These are phyloP conservation scores for Acer saccharum DNA, from an alignment of 345 rosid species.

Conservation along the genomic window DNA sequence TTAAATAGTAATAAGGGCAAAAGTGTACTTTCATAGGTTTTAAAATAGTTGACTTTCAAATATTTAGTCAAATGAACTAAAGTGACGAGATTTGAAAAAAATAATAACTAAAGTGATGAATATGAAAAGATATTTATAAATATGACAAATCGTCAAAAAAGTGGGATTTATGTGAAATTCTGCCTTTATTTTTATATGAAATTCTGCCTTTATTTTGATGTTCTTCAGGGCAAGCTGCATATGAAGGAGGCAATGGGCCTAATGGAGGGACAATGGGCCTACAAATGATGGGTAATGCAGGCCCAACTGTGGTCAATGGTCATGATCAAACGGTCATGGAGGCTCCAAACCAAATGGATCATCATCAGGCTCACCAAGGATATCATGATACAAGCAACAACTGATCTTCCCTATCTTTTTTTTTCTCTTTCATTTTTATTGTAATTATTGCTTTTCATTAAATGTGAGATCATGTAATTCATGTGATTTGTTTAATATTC, in stretches of 20 bases:
- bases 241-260: not conserved
- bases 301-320: not conserved
- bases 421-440: not conserved
- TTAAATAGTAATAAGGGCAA: too few species aligned
- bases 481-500: not conserved
- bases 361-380: not conserved
- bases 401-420: not conserved
- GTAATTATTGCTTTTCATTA: not conserved
- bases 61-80: too few species aligned
- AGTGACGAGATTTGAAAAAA: too few species aligned
- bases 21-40: too few species aligned
- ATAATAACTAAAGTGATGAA: too few species aligned
- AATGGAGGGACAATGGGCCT: not conserved
- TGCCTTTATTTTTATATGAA: not conserved
- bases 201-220: conserved; percentile 5
- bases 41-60: too few species aligned
- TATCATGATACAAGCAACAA: not conserved
- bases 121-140: too few species aligned
- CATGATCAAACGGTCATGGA: not conserved
- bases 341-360: not conserved
- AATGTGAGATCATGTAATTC: not conserved
- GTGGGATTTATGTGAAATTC: too few species aligned
- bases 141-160: too few species aligned
- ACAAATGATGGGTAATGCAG: conserved; percentile 4
- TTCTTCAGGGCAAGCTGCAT: not conserved